A percentile compares a stretch with the other conserved stretches of the same genome.
Evolutionary conservation across 2,329 filamentous ascomycete species (phyloP).

Genomic region (Fusarium equiseti): DNA sequence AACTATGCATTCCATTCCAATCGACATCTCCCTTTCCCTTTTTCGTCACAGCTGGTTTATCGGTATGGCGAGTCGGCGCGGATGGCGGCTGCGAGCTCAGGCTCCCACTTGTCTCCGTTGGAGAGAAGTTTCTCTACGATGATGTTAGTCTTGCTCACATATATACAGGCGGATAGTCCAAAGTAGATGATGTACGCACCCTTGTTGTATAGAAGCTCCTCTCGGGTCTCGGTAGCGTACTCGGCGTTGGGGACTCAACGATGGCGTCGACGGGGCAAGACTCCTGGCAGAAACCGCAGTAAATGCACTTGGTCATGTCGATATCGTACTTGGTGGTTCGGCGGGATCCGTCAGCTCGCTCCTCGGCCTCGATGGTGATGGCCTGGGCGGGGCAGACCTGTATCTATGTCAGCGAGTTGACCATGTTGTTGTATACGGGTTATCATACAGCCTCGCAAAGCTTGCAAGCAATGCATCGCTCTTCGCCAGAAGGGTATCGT

Average conservation of each 20-base stretch:
- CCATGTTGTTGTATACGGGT: not conserved
- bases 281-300: slow-evolving; percentile 99
- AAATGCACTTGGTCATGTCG: slow-evolving; percentile 99
- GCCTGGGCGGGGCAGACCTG: slow-evolving; percentile 95
- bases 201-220: slow-evolving; percentile 98
- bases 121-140: slow-evolving; percentile 80
- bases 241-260: slow-evolving; percentile 72
- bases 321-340: slow-evolving; percentile 98
- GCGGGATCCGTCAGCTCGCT: slow-evolving; percentile 94
- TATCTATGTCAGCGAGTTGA: slow-evolving; percentile 25
- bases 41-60: slow-evolving; percentile 59
- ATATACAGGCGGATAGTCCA: not conserved
- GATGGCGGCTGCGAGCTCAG: slow-evolving; percentile 91
- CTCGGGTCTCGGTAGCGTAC: slow-evolving; percentile 76
- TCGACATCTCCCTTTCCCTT: slow-evolving; percentile 23
- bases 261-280: slow-evolving; percentile 97
- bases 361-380: slow-evolving; percentile 99
- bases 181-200: slow-evolving; percentile 54
- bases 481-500: slow-evolving; percentile 96
- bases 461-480: slow-evolving; percentile 99
- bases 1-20: slow-evolving; percentile 24
- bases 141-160: slow-evolving; percentile 33
- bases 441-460: slow-evolving; percentile 85
- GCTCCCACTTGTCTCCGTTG: slow-evolving; percentile 98
- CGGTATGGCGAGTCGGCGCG: slow-evolving; percentile 93